Evolutionary conservation across 2,329 filamentous ascomycete species (phyloP).

Genomic region (Rhexocercosporidium sp.): DNA sequence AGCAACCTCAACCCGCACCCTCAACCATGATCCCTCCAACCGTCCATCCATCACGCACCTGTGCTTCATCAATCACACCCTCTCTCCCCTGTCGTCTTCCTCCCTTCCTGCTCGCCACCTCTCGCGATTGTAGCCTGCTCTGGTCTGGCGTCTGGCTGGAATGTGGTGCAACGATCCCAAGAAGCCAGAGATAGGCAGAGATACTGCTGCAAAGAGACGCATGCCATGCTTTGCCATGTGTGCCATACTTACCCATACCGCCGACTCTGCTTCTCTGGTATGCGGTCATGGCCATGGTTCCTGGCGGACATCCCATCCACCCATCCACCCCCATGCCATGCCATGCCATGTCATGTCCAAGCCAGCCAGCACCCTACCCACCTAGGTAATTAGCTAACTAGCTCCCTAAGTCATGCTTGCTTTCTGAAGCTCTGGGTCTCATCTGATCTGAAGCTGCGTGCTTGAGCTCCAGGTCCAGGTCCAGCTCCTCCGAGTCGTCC

Average conservation of each 20-base stretch:
- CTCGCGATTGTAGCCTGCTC: background rate
- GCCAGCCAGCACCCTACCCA: background rate
- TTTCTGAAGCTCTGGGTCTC: background rate
- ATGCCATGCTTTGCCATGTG: conserved; percentile 5
- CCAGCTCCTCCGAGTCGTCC: background rate
- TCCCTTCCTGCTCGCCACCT: conserved; percentile 2
- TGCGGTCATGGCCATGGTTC: background rate
- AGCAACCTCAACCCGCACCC: background rate
- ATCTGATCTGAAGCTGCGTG: background rate
- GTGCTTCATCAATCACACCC: conserved; percentile 1
- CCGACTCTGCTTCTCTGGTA: background rate
- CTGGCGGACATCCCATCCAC: conserved; percentile 1
- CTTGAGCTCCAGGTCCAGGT: background rate
- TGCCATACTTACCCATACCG: background rate
- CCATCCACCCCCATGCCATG: background rate
- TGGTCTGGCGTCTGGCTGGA: conserved; percentile 6
- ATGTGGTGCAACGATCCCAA: conserved; percentile 1
- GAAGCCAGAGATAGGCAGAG: conserved; percentile 6
- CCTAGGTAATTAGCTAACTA: background rate
- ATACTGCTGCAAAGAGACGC: conserved; percentile 1
- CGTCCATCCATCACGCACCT: background rate
- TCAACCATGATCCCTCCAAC: conserved; percentile 9
- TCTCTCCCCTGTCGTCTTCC: background rate
- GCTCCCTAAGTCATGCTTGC: background rate
- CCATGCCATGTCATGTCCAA: conserved; percentile 4